Evolutionary conservation across 192 early-diverging fungal genomes (phyloP), one percentile per base, ranked within the genome.

Genomic region (Diversispora eburnea): DNA sequence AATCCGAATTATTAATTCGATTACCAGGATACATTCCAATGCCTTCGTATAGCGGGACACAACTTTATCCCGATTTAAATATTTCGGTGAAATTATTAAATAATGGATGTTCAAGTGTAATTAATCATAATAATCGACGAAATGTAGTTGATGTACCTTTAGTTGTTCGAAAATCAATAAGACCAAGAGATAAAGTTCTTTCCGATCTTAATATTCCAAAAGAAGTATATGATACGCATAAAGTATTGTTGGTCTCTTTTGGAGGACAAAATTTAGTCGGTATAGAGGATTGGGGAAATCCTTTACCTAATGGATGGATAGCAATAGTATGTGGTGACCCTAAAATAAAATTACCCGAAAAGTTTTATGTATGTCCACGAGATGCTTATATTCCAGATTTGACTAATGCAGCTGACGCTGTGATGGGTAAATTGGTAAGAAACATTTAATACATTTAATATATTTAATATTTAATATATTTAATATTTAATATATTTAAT

Each of bases 371-470:
- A 3, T 84, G 84, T 52, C 77, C 85, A 5, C 78, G 78, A 47
- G 83, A 86, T 63, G 86, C 83, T 1, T 89, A 88, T 64, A 83
- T 89, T 2, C 88, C 88, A 15, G 88, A 89, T 68, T 60, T 89
- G 8, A 86, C 85, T 13, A 80, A 84, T 65, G 86, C 86, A 13
- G 83, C 81, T 0, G 86, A 88, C 64, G 85, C 85, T 49, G 79
- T 89, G 39, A 80, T 89, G 48, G 88, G 88, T 2, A 89, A 89
- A 77, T 62, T 89, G 57, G 81, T 82, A 77, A 56, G 80, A 33
- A 33, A 33, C 25, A 33, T 33, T 33, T 33, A 25, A n/a, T 33
- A 55, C 33, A 10, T 5, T 9, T 0, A n/a, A 2, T 55, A 8
- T 13, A 33, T 57, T n/a, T 17, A 13, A 61, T 39, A 60, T 51